Evolutionary conservation across 1,139 yeast genomes (phyloP).

Genomic region (Lodderomyces metapsilosis): DNA sequence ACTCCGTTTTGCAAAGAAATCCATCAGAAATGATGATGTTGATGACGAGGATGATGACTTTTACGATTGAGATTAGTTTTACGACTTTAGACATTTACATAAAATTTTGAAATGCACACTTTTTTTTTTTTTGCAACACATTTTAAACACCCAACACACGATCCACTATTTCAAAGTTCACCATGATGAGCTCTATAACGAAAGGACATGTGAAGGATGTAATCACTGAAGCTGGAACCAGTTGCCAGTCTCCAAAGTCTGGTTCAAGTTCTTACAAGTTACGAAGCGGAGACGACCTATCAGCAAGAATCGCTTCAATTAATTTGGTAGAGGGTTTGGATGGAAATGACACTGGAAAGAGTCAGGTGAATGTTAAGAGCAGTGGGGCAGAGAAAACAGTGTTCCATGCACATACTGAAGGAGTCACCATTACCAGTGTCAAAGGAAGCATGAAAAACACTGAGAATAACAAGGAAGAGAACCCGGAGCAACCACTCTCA

Average conservation of each 20-base stretch:
- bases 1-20: constrained; percentile 54
- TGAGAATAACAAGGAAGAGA: background rate
- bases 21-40: constrained; percentile 37
- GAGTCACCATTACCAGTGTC: background rate
- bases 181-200: constrained; percentile 6
- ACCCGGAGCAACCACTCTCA: background rate
- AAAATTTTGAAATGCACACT: background rate
- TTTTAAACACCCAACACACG: background rate
- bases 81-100: constrained; percentile 4
- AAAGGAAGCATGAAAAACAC: constrained; percentile 1
- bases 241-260: background rate
- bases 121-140: constrained; percentile 7
- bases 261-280: background rate
- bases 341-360: background rate
- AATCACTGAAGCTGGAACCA: constrained; percentile 6
- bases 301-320: constrained; percentile 1
- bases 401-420: background rate
- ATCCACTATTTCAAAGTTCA: too few relatives aligned
- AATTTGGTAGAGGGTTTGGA: background rate
- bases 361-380: background rate
- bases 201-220: constrained; percentile 6
- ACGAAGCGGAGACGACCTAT: background rate
- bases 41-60: constrained; percentile 37
- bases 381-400: constrained; percentile 1
- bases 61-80: constrained; percentile 31